Evolutionary conservation across 2,329 filamentous ascomycete species (phyloP).

Genomic region (Pestalotiopsis sp.): DNA sequence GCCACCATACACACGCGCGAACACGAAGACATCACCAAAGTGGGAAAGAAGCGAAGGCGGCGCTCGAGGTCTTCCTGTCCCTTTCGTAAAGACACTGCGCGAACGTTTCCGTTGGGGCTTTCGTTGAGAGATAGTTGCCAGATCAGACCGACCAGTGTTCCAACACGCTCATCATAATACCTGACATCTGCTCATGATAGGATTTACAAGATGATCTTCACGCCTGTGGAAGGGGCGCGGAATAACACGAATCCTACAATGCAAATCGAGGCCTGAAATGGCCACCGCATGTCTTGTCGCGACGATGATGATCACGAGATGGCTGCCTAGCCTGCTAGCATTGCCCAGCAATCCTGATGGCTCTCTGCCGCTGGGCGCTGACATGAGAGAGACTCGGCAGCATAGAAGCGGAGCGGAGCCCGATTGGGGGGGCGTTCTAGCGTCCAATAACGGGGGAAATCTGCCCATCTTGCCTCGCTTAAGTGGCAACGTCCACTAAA

Average conservation of each 20-base stretch:
- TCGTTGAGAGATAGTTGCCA: no score
- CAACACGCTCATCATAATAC: no score
- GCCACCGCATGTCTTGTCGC: not conserved
- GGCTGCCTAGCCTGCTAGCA: not conserved
- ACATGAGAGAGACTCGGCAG: not conserved
- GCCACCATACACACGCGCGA: not conserved
- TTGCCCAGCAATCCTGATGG: not conserved
- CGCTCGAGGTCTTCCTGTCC: not conserved
- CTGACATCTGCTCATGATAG: no score
- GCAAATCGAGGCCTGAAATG: not conserved
- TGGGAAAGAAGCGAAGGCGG: not conserved
- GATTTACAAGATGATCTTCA: no score
- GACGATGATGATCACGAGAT: not conserved
- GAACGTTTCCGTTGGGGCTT: no score
- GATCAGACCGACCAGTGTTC: no score
- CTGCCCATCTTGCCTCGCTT: not conserved
- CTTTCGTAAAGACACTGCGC: not conserved
- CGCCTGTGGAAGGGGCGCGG: no score
- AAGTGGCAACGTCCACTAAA: not conserved
- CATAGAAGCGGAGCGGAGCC: not conserved
- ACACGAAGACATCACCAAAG: not conserved
- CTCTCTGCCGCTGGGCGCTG: not conserved
- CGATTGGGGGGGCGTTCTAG: not conserved
- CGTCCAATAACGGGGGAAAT: not conserved
- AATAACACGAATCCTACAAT: not conserved